Base-by-base conservation (phyloP, 2,329 filamentous ascomycete species). In the Apiospora sp. region DNA sequence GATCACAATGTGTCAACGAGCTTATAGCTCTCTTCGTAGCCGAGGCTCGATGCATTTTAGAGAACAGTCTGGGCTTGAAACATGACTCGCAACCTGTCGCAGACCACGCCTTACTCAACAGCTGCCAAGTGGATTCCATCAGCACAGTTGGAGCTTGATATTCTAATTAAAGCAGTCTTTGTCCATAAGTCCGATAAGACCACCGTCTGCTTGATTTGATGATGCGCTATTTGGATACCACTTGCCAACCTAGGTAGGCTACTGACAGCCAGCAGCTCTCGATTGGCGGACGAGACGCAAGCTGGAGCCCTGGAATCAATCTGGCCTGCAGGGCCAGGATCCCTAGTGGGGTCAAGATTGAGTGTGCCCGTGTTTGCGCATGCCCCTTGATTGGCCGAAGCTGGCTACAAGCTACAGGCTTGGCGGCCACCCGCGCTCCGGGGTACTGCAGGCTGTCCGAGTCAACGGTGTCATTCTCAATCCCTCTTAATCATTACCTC, bases 371-470 rank as follows among this genome's bases (percentile, higher is more conserved):
- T 64, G 58, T n/a, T 64, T 64, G 58, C 58, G 58, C 58, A 41
- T 34, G 34, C 58, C 19, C 19, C 34, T 6, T 64, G 58, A 64
- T 64, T 64, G 58, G 58, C 58, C 4, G 58, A 41, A 64, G 58
- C 58, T 64, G 1, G 58, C 8, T 16, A 64, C 22, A 64, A 64
- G 58, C 58, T 41, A 41, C 19, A 64, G 34, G 34, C 34, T 64
- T 64, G 58, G 34, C 34, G 58, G 37, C 30, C 58, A 41, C 19
- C 58, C 19, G 58, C 30, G 19, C 58, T 64, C 58, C 30, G 58
- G 58, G 58, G 30, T 64, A 41, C 58, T 64, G 58, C 58, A 58
- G 49, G 19, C 30, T 37, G 30, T 61, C 54, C 54, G 58, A 64
- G 34, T 64, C 58, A 41, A 64, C 34, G 58, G 34, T 64, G 58